Evolutionary conservation across 345 rosid genomes (phyloP).

Genomic region (Lepidium africanum): DNA sequence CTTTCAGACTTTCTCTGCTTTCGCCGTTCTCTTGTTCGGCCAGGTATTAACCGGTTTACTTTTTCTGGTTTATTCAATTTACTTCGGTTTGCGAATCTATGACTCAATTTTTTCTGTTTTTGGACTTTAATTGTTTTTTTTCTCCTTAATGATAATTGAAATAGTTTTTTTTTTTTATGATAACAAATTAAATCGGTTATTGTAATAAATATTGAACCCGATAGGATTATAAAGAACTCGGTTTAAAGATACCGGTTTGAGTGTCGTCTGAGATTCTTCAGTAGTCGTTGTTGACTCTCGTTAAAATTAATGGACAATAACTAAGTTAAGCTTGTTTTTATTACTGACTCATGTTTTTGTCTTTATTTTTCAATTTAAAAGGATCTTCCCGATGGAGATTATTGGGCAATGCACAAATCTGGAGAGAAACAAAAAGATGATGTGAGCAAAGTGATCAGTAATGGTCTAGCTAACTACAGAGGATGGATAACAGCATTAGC

Average conservation of each 20-base stretch:
- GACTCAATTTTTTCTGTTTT: neutral
- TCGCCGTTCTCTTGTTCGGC: constrained; percentile 60
- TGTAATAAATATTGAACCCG: neutral
- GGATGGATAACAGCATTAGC: constrained; percentile 84
- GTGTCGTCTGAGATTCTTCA: neutral
- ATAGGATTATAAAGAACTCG: neutral
- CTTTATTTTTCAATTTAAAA: neutral
- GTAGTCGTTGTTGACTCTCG: neutral
- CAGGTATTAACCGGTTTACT: constrained; percentile 37
- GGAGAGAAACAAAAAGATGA: constrained; percentile 65
- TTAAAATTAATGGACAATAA: neutral
- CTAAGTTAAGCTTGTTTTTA: neutral
- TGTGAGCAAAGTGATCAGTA: constrained; percentile 36
- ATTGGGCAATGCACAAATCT: constrained; percentile 41
- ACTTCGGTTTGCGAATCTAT: neutral
- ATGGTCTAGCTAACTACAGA: constrained; percentile 62
- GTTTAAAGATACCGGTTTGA: neutral
- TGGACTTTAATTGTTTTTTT: neutral
- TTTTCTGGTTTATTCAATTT: neutral
- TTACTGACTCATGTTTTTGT: neutral
- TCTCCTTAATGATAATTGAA: too few relatives aligned
- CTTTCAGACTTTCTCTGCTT: constrained; percentile 62
- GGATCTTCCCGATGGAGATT: constrained; percentile 76
- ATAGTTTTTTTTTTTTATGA: too few relatives aligned
- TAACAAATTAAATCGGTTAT: neutral